phyloP scores from a whole-genome alignment of 495 filamentous ascomycete genomes.

The Aspergillus conjunctus region DNA sequence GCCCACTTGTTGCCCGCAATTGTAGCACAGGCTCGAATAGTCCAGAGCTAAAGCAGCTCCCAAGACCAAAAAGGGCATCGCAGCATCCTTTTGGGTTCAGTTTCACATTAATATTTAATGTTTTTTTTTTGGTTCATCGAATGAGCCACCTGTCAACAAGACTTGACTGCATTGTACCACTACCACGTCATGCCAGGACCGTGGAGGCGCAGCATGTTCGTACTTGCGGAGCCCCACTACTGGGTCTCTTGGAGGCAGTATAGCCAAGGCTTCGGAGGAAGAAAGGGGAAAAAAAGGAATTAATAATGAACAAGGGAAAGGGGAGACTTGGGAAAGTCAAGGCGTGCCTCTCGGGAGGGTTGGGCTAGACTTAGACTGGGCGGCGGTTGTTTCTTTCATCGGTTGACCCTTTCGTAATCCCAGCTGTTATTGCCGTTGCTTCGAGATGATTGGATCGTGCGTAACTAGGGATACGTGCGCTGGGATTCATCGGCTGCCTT shows the following conservation, averaged over 20 bases:
- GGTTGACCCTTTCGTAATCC: background rate
- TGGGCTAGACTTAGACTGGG: background rate
- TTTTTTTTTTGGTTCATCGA: constrained; percentile 5
- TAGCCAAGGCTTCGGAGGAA: background rate
- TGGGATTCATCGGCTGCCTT: background rate
- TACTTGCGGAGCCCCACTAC: constrained; percentile 24
- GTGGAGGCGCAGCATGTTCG: constrained; percentile 28
- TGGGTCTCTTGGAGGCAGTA: no score
- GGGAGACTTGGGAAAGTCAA: no score
- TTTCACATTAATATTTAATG: background rate
- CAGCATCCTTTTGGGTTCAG: background rate
- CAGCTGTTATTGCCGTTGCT: background rate
- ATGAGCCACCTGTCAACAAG: background rate
- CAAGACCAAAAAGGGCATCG: background rate
- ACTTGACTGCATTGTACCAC: background rate
- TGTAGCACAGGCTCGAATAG: constrained; percentile 20
- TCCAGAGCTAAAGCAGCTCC: constrained; percentile 10
- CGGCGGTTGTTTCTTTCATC: constrained; percentile 1
- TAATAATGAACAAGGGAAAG: no score
- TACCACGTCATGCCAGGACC: constrained; percentile 23
- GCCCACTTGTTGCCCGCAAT: constrained; percentile 1
- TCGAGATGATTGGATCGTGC: background rate
- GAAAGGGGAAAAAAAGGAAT: background rate
- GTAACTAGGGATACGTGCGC: background rate
- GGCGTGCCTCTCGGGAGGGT: background rate